These are phyloP conservation scores for Closterium sp. DNA, from an alignment of 139 green algal species.

Conservation along the genomic window DNA sequence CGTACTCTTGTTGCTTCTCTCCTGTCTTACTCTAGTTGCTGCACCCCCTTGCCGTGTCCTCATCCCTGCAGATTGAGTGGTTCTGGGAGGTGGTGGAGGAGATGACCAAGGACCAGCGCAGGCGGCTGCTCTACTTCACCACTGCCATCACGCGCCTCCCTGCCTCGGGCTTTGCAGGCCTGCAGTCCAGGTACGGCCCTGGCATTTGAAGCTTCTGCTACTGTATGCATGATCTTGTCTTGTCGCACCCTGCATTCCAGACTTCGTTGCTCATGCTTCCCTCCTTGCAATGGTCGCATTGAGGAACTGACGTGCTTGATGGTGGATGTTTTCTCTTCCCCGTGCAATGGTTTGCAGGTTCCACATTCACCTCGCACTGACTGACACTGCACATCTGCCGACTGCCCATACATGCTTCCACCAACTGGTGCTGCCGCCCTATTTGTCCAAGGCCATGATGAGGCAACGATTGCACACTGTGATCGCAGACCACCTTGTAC, in stretches of 20 bases:
- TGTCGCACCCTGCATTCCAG: background rate
- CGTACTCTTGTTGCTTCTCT: background rate
- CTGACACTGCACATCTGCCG: slow-evolving; percentile 52
- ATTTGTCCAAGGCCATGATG: slow-evolving; percentile 55
- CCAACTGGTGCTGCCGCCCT: slow-evolving; percentile 79
- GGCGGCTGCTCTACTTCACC: slow-evolving; percentile 40
- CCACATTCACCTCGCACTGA: slow-evolving; percentile 22
- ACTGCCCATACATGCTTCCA: slow-evolving; percentile 96
- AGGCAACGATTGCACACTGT: slow-evolving; percentile 5
- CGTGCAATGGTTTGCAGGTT: too few species aligned
- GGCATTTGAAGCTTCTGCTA: background rate
- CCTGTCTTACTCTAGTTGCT: background rate
- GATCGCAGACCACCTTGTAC: slow-evolving; percentile 33
- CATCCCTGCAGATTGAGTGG: background rate
- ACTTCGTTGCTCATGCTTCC: background rate
- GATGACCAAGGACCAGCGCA: slow-evolving; percentile 35
- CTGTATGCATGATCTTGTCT: background rate
- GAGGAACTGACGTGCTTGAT: too few species aligned
- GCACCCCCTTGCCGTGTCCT: too few species aligned
- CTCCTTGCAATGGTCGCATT: too few species aligned
- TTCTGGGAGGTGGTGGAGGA: slow-evolving; percentile 41
- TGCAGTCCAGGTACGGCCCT: slow-evolving; percentile 13
- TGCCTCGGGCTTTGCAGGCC: slow-evolving; percentile 25
- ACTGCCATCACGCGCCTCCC: slow-evolving; percentile 43
- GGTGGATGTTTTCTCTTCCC: too few species aligned